Evolutionary conservation across 805 yeast genomes (phyloP).

Genomic region (Pichia deserticola): DNA sequence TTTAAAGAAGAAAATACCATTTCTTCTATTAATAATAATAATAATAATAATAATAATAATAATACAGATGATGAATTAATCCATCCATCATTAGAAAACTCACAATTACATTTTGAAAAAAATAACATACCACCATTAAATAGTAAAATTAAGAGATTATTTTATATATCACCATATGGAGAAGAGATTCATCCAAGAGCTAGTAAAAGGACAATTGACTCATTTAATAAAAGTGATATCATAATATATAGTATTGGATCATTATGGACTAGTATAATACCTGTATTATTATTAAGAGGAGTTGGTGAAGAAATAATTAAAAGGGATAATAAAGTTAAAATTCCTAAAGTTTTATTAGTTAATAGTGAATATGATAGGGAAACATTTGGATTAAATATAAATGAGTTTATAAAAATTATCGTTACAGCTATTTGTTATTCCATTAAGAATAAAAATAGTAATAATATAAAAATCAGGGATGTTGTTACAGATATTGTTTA

Average conservation of each 20-base stretch:
- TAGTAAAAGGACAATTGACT: constrained; percentile 49
- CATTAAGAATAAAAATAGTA: neutral
- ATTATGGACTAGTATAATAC: constrained; percentile 78
- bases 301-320: constrained; percentile 52
- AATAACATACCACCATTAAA: constrained; percentile 53
- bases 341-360: constrained; percentile 45
- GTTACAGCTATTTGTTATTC: neutral
- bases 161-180: constrained; percentile 81
- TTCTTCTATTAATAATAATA: constrained; percentile 34
- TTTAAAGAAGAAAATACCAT: constrained; percentile 36
- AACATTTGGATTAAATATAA: constrained; percentile 58
- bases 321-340: constrained; percentile 25
- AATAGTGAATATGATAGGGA: constrained; percentile 79
- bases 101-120: constrained; percentile 1
- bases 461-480: neutral
- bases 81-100: neutral
- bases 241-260: constrained; percentile 81
- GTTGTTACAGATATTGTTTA: neutral
- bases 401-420: constrained; percentile 40
- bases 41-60: too few relatives aligned
- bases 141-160: constrained; percentile 65
- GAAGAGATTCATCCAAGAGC: constrained; percentile 77
- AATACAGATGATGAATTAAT: too few relatives aligned
- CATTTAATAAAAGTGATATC: constrained; percentile 43
- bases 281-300: constrained; percentile 68